A percentile compares a stretch with the other conserved stretches of the same genome.
Evolutionary conservation across 768 basidiomycete species (phyloP).

Genomic region (Suillus americanus): DNA sequence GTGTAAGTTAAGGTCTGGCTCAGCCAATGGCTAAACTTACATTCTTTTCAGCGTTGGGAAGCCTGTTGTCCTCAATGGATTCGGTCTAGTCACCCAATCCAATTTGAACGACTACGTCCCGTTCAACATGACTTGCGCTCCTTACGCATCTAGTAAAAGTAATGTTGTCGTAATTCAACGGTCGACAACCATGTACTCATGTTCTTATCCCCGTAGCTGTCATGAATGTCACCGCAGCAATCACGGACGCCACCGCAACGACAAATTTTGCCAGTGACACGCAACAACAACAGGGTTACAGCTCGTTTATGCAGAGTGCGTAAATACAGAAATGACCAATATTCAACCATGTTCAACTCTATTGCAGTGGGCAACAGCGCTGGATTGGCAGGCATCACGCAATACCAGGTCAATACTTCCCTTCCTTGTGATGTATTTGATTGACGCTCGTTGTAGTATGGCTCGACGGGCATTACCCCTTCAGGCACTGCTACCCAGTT

Average conservation of each 20-base stretch:
- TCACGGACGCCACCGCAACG: slow-evolving; percentile 23
- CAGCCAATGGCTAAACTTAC: slow-evolving; percentile 4
- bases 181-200: not conserved
- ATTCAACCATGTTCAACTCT: not conserved
- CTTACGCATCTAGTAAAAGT: slow-evolving; percentile 39
- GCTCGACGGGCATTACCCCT: slow-evolving; percentile 42
- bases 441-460: slow-evolving; percentile 41
- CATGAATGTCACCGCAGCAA: no score
- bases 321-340: not conserved
- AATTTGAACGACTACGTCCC: slow-evolving; percentile 58
- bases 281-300: slow-evolving; percentile 55
- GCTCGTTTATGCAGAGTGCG: slow-evolving; percentile 51
- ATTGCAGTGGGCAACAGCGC: slow-evolving; percentile 38
- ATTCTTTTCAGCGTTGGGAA: slow-evolving; percentile 48
- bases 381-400: slow-evolving; percentile 30
- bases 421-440: no score
- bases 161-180: slow-evolving; percentile 2
- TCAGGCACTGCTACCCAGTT: slow-evolving; percentile 43
- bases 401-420: slow-evolving; percentile 23
- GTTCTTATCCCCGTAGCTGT: not conserved
- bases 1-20: slow-evolving; percentile 35
- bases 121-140: slow-evolving; percentile 51
- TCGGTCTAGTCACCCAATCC: slow-evolving; percentile 61
- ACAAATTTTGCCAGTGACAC: slow-evolving; percentile 50
- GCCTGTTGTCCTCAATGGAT: slow-evolving; percentile 51